These are phyloP conservation scores for Backusella luteola DNA, from an alignment of 192 early-diverging fungal genomes.

Conservation along the genomic window DNA sequence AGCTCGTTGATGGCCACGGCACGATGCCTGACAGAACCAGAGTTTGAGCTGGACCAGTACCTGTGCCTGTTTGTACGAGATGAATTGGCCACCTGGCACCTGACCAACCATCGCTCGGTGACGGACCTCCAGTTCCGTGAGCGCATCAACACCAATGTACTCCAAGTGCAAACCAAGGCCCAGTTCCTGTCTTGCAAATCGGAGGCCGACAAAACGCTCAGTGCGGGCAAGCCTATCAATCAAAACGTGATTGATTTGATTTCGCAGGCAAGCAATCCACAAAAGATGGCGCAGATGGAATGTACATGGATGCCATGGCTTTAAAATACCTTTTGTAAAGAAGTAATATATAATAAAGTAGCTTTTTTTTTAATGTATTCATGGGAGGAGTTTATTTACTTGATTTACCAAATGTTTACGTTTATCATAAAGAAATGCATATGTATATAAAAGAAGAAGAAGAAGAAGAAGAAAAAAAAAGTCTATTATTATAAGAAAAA, in stretches of 20 bases:
- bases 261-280: conserved; percentile 84
- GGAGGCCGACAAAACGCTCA: conserved; percentile 67
- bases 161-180: conserved; percentile 66
- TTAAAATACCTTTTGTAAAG: conserved; percentile 32
- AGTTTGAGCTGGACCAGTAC: conserved; percentile 91
- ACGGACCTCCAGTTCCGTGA: conserved; percentile 68
- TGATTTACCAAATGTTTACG: neutral
- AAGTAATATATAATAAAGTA: neutral
- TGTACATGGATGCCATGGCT: conserved; percentile 90
- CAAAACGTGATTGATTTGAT: conserved; percentile 93
- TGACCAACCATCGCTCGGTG: conserved; percentile 55
- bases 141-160: conserved; percentile 68
- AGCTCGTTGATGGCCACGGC: conserved; percentile 84
- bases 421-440: neutral
- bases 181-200: conserved; percentile 69
- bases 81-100: conserved; percentile 85
- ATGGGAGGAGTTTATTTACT: neutral
- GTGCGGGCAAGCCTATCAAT: conserved; percentile 60
- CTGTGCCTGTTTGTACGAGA: conserved; percentile 92
- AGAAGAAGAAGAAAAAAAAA: too few relatives aligned
- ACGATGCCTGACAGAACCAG: conserved; percentile 77
- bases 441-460: neutral
- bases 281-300: conserved; percentile 95
- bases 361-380: neutral
- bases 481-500: neutral